These are phyloP conservation scores for Populus simonii DNA, from an alignment of 345 rosid genomes.

Conservation along the genomic window DNA sequence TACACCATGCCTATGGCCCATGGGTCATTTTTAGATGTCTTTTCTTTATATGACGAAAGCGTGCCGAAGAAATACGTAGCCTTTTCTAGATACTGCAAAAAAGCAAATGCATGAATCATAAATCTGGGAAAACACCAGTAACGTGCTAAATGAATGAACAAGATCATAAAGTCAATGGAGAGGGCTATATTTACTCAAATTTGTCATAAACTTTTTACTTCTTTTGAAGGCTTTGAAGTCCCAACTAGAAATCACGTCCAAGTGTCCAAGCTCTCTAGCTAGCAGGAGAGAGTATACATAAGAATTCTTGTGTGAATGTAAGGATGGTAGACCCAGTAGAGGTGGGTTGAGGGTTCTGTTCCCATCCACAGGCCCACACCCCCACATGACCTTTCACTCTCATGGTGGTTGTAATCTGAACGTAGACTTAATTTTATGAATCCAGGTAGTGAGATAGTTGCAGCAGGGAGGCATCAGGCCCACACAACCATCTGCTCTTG, in stretches of 20 bases:
- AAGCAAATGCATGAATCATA: neutral
- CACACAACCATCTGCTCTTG: neutral
- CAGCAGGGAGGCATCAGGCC: neutral
- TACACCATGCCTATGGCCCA: neutral
- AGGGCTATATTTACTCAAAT: neutral
- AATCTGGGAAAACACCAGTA: neutral
- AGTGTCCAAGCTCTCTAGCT: neutral
- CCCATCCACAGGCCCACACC: constrained; percentile 25
- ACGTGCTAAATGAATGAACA: neutral
- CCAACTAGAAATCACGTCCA: neutral
- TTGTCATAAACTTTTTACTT: too few species aligned
- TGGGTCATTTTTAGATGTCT: neutral
- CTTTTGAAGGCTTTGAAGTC: neutral
- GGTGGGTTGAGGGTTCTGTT: constrained; percentile 8
- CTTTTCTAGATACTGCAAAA: neutral
- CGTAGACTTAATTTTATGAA: constrained; percentile 6
- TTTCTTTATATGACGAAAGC: neutral
- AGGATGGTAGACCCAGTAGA: neutral
- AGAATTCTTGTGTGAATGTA: neutral
- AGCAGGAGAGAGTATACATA: neutral
- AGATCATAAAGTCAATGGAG: neutral
- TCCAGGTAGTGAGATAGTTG: constrained; percentile 5
- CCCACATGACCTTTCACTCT: constrained; percentile 48
- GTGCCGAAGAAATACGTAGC: neutral
- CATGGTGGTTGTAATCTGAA: constrained; percentile 13